phyloP scores from a whole-genome alignment of 2,329 filamentous ascomycete species.

The Hymenoscyphus salicellus region DNA sequence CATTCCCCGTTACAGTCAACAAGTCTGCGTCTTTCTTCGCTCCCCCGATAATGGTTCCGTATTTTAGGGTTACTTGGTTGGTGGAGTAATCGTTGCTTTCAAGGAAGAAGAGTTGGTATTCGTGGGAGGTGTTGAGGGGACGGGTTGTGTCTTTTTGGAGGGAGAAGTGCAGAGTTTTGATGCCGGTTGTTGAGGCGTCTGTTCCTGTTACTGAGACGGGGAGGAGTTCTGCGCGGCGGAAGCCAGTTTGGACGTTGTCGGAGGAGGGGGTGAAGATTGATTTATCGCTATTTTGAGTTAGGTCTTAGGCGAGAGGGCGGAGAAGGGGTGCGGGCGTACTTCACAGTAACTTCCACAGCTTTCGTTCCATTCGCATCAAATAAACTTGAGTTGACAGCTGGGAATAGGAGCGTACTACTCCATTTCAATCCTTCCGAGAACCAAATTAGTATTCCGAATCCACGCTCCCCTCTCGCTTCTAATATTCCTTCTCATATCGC shows the following conservation, averaged over 20 bases:
- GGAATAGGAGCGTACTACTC: too few relatives aligned
- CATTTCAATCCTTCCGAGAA: too few relatives aligned
- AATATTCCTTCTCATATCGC: too few relatives aligned
- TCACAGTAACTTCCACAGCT: too few relatives aligned
- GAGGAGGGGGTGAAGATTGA: slow-evolving; percentile 50
- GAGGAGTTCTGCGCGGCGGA: slow-evolving; percentile 59
- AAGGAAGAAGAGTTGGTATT: slow-evolving; percentile 56
- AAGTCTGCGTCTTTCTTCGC: slow-evolving; percentile 39
- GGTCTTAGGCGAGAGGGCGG: too few relatives aligned
- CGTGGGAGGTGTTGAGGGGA: slow-evolving; percentile 38
- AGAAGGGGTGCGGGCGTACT: too few relatives aligned
- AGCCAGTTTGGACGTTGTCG: slow-evolving; percentile 51
- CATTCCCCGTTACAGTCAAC: slow-evolving; percentile 47
- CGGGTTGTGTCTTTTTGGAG: slow-evolving; percentile 50
- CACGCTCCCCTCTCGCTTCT: too few relatives aligned
- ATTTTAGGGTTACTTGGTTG: slow-evolving; percentile 54
- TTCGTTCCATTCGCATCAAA: too few relatives aligned
- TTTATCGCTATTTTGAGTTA: slow-evolving; percentile 39
- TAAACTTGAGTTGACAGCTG: too few relatives aligned
- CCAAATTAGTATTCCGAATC: too few relatives aligned
- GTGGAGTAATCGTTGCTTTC: slow-evolving; percentile 47
- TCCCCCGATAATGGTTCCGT: slow-evolving; percentile 50
- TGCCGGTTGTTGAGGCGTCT: slow-evolving; percentile 49
- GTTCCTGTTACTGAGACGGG: slow-evolving; percentile 48
- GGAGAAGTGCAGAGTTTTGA: slow-evolving; percentile 62